Evolutionary conservation across 495 filamentous ascomycete species (phyloP).

Genomic region (Penicillium taxi): DNA sequence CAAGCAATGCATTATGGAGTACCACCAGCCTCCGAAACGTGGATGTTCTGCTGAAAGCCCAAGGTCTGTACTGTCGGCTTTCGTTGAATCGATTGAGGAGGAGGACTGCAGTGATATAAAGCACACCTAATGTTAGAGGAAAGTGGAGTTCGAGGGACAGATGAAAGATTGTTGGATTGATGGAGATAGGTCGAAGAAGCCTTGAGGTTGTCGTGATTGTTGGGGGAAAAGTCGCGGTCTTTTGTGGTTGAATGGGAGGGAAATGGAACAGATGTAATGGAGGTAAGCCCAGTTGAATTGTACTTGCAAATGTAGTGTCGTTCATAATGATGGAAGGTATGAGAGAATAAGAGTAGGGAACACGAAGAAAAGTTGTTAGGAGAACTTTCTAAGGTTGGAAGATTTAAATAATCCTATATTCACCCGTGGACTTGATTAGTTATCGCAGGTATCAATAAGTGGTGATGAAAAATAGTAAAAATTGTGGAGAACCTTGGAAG

Average conservation of each 20-base stretch:
- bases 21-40: slow-evolving; percentile 5
- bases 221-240: neutral
- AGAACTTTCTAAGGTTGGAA: too few relatives aligned
- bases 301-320: neutral
- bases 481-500: too few relatives aligned
- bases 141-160: slow-evolving; percentile 1
- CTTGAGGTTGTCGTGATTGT: neutral
- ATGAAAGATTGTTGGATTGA: slow-evolving; percentile 4
- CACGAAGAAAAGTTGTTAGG: too few relatives aligned
- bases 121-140: slow-evolving; percentile 7
- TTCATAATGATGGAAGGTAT: slow-evolving; percentile 4
- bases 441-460: too few relatives aligned
- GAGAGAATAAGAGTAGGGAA: too few relatives aligned
- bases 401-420: too few relatives aligned
- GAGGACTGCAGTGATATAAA: slow-evolving; percentile 8
- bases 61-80: slow-evolving; percentile 7
- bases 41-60: slow-evolving; percentile 9
- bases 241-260: slow-evolving; percentile 1
- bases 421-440: too few relatives aligned
- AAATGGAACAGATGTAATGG: slow-evolving; percentile 3
- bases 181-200: neutral
- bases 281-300: slow-evolving; percentile 3
- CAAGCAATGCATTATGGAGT: slow-evolving; percentile 7
- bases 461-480: too few relatives aligned
- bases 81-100: slow-evolving; percentile 12